Evolutionary conservation across 345 rosid genomes (phyloP).

Genomic region (Murraya paniculata): DNA sequence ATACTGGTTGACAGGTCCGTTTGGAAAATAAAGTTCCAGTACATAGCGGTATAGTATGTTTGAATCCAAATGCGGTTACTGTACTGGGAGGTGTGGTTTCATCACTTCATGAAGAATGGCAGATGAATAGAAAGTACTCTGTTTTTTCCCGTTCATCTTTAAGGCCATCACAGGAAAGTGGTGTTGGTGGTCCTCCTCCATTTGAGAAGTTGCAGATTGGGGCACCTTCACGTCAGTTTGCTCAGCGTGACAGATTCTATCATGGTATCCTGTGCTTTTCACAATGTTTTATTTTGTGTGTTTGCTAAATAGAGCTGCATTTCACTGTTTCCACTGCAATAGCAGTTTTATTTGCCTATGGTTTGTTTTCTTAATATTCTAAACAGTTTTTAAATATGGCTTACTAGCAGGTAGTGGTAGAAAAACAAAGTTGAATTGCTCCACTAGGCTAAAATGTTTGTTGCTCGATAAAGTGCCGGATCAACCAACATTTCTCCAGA

Average conservation of each 20-base stretch:
- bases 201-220: conserved; percentile 79
- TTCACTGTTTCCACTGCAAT: background rate
- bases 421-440: background rate
- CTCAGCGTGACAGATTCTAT: conserved; percentile 25
- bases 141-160: conserved; percentile 54
- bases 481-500: background rate
- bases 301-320: background rate
- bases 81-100: conserved; percentile 79
- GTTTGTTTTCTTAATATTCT: background rate
- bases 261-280: conserved; percentile 24
- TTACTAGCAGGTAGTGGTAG: background rate
- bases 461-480: background rate
- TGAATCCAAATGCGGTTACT: conserved; percentile 58
- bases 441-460: background rate
- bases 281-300: background rate
- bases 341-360: background rate
- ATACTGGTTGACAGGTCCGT: conserved; percentile 54
- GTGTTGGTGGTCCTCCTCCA: conserved; percentile 63
- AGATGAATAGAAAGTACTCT: conserved; percentile 72
- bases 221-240: conserved; percentile 30
- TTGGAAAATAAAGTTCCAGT: conserved; percentile 67
- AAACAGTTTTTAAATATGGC: background rate
- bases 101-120: conserved; percentile 85
- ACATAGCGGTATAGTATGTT: conserved; percentile 62
- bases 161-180: conserved; percentile 46